Base-by-base conservation (phyloP, 164 flowering plant species). In the Magnolia kwangsiensis region DNA sequence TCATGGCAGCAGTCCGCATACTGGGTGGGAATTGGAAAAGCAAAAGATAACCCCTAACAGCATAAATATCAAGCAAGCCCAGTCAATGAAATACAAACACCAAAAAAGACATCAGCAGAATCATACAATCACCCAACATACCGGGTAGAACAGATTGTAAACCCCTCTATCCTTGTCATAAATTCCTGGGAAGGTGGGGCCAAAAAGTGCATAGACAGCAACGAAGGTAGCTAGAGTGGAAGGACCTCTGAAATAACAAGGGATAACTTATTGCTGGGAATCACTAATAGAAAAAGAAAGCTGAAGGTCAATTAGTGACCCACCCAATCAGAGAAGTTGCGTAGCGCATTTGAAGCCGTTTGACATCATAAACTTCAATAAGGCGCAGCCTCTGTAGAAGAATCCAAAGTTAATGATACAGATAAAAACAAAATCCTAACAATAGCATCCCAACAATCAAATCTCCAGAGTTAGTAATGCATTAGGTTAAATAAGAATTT, bases 131-230 rank as follows among this genome's bases (percentile, higher is more conserved):
- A 20, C 13, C 7, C 37, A 75, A 81, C 88, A 75, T 88, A 96
- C 99, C 63, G 95, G 98, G 80, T 95, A 95, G 75, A 92, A 89
- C 21, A 96, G 88, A 74, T 89, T 88, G 86, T 96, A 96, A 69
- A 96, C 87, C 31, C 98, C 92, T 86, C 95, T 89, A 14, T 96
- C 95, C 77, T 89, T 92, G 87, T 96, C 99, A 77, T 92, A 91
- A 71, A 85, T 89, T 69, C 98, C 99, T 77, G 98, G 98, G 84
- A 86, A 96, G 2, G 99, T 96, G 63, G 99, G 99, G 68, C 99
- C 99, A 86, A 96, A 94, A 76, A 96, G 91, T 61, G 91, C 89
- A 88, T 96, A 96, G 0, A 96, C 98, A 72, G 96, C 96, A 1
- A 96, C 97, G 86, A 96, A 96, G 77, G 99, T 96, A 67, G 98